Conservation (phyloP, 2,329 filamentous ascomycete genomes). For the Parastagonospora avenae region DNA sequence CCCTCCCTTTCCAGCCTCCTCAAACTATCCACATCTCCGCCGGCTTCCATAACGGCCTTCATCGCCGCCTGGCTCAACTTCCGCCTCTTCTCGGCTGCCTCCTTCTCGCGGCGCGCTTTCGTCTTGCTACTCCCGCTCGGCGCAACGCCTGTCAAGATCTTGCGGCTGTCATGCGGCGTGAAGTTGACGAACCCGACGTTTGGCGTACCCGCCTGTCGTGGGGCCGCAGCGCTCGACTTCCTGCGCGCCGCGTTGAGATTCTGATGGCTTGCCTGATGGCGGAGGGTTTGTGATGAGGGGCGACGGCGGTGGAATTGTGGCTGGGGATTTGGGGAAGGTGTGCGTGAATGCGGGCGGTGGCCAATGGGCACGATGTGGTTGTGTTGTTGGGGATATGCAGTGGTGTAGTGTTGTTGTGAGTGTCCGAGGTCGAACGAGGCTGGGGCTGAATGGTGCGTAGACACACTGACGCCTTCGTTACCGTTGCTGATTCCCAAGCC, state of each 20-base stretch:
- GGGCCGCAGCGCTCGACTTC: conserved; percentile 23
- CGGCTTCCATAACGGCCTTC: conserved; percentile 71
- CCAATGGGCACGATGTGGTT: conserved; percentile 26
- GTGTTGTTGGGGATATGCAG: conserved; percentile 7
- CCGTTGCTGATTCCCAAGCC: conserved; percentile 11
- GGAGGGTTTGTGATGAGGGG: conserved; percentile 17
- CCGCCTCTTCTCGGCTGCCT: conserved; percentile 77
- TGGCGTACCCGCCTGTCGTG: conserved; percentile 53
- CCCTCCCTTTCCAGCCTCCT: conserved; percentile 51
- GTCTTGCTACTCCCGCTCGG: conserved; percentile 92
- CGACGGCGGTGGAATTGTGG: conserved; percentile 33
- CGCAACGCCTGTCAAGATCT: conserved; percentile 87
- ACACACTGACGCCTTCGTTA: neutral
- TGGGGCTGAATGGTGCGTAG: conserved; percentile 2
- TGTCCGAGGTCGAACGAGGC: conserved; percentile 24
- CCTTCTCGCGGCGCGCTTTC: conserved; percentile 88
- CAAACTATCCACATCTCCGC: conserved; percentile 63
- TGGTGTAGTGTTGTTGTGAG: conserved; percentile 2
- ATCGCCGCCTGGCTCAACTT: conserved; percentile 71
- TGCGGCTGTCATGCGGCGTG: conserved; percentile 76
- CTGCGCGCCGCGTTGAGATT: conserved; percentile 10
- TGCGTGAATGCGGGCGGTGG: conserved; percentile 27
- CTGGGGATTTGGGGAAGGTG: conserved; percentile 29
- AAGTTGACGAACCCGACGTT: conserved; percentile 83
- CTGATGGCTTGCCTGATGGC: neutral